phyloP scores from a whole-genome alignment of 169 alveolate species.

The Plasmodium vivax region DNA sequence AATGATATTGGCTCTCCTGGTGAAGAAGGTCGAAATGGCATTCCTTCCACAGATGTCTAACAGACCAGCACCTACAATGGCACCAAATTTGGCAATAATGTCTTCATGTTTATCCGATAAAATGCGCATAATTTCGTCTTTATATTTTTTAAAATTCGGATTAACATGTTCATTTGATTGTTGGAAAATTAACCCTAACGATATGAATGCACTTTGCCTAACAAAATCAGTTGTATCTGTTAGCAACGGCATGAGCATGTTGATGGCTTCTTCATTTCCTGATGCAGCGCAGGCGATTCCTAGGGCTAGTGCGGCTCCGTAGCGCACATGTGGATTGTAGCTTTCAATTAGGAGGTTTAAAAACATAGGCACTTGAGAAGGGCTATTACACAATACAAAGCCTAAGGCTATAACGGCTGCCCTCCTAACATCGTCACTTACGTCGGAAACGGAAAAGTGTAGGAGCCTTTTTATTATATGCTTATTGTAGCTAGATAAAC shows the following conservation, averaged over 20 bases:
- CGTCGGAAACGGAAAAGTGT: constrained; percentile 97
- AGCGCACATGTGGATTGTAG: constrained; percentile 98
- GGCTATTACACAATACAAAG: constrained; percentile 89
- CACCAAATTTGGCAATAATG: constrained; percentile 96
- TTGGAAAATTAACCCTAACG: constrained; percentile 90
- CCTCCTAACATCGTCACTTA: constrained; percentile 98
- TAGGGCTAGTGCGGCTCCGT: constrained; percentile 98
- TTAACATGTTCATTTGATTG: constrained; percentile 88
- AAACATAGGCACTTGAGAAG: constrained; percentile 92
- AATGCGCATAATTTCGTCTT: constrained; percentile 89
- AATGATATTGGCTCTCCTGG: constrained; percentile 89
- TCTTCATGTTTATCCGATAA: constrained; percentile 96
- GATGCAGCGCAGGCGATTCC: constrained; percentile 98
- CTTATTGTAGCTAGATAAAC: constrained; percentile 80
- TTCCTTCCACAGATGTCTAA: constrained; percentile 95
- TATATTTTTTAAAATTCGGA: constrained; percentile 87
- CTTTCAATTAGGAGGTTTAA: constrained; percentile 93
- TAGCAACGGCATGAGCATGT: constrained; percentile 93
- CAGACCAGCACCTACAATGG: constrained; percentile 93
- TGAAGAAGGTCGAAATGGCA: constrained; percentile 69
- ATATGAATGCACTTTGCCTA: constrained; percentile 95
- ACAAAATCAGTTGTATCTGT: constrained; percentile 97
- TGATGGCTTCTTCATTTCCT: constrained; percentile 92
- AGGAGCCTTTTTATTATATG: constrained; percentile 94
- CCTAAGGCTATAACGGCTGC: constrained; percentile 98